Evolutionary conservation across 164 flowering plant species (phyloP).

Genomic region (Macadamia tetraphylla): DNA sequence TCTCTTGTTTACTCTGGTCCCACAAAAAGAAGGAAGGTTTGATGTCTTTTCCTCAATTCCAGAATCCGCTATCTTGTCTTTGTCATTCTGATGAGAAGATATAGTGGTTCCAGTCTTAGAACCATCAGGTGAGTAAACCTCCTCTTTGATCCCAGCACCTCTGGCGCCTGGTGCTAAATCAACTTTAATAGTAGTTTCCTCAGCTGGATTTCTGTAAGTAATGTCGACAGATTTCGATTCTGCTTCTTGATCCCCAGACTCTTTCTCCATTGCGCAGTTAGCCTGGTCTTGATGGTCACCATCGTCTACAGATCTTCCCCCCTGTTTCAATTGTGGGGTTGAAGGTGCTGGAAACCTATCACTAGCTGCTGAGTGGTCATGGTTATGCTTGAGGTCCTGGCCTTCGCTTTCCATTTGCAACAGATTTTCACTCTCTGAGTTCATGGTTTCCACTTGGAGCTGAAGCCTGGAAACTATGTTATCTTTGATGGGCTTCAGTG

Average conservation of each 20-base stretch:
- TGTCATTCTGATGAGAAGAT: constrained; percentile 15
- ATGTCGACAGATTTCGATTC: constrained; percentile 88
- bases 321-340: constrained; percentile 72
- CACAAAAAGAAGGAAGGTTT: constrained; percentile 21
- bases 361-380: constrained; percentile 30
- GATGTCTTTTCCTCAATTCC: constrained; percentile 25
- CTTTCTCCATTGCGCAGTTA: constrained; percentile 45
- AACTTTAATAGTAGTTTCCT: constrained; percentile 17
- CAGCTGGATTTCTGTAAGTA: constrained; percentile 33
- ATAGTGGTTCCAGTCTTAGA: constrained; percentile 21
- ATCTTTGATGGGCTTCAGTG: constrained; percentile 54
- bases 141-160: constrained; percentile 38
- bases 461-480: constrained; percentile 49
- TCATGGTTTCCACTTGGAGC: constrained; percentile 25
- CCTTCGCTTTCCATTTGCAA: constrained; percentile 20
- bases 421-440: constrained; percentile 13
- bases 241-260: constrained; percentile 38
- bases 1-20: constrained; percentile 36
- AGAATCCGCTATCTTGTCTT: constrained; percentile 13
- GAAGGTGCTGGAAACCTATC: constrained; percentile 79
- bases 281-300: constrained; percentile 53
- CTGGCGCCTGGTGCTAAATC: constrained; percentile 13
- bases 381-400: constrained; percentile 14
- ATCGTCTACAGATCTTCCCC: constrained; percentile 43
- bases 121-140: constrained; percentile 34